phyloP scores from a whole-genome alignment of 2,329 filamentous ascomycete species.

The Karstenula rhodostoma region DNA sequence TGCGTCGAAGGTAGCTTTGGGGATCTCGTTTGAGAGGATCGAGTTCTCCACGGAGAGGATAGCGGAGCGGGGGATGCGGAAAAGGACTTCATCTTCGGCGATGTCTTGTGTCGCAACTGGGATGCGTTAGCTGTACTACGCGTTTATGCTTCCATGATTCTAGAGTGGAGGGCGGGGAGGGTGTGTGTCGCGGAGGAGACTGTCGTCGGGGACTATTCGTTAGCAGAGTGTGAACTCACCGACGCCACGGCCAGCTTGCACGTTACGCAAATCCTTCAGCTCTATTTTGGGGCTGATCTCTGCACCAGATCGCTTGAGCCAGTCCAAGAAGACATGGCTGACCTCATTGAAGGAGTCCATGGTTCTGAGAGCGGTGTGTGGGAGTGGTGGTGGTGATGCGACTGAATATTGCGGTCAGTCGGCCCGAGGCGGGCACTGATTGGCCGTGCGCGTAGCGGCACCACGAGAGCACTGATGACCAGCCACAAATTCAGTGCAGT shows the following conservation, averaged over 20 bases:
- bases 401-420: constrained; percentile 20
- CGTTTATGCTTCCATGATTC: not conserved
- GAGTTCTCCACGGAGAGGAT: constrained; percentile 80
- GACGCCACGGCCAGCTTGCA: constrained; percentile 68
- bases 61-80: constrained; percentile 75
- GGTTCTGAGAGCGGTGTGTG: not conserved
- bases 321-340: constrained; percentile 63
- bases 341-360: constrained; percentile 51
- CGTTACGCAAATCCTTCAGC: constrained; percentile 64
- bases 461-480: constrained; percentile 4
- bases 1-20: constrained; percentile 40
- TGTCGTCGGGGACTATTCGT: constrained; percentile 5
- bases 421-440: constrained; percentile 23
- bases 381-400: constrained; percentile 1
- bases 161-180: not conserved
- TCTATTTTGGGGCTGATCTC: constrained; percentile 65
- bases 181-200: not conserved
- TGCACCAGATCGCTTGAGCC: constrained; percentile 64
- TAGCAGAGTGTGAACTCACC: constrained; percentile 56
- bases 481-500: not conserved
- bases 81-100: constrained; percentile 76
- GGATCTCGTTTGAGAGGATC: constrained; percentile 65
- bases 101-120: constrained; percentile 77
- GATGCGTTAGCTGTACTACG: constrained; percentile 21
- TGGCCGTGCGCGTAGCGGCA: constrained; percentile 15